Conservation (phyloP, 164 flowering plant genomes). For the Vitis cinerea region DNA sequence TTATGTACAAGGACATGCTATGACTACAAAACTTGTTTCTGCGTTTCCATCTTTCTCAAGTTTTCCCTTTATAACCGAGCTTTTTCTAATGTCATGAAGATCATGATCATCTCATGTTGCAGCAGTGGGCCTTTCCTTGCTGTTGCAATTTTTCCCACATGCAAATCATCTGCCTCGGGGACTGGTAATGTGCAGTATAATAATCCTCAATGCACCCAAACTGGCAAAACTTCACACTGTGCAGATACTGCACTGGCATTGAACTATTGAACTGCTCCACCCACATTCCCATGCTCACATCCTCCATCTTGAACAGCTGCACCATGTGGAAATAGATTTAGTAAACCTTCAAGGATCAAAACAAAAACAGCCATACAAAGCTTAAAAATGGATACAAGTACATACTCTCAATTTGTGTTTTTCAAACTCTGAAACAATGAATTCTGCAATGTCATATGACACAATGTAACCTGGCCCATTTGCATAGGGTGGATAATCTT, state of each 20-base stretch:
- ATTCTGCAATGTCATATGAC: conserved; percentile 78
- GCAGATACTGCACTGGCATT: conserved; percentile 53
- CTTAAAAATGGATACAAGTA: background rate
- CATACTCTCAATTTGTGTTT: conserved; percentile 37
- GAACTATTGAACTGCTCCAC: conserved; percentile 69
- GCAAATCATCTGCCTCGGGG: conserved; percentile 83
- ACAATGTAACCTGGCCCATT: conserved; percentile 94
- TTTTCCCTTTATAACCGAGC: background rate
- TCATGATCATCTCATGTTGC: conserved; percentile 65
- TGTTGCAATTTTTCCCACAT: conserved; percentile 65
- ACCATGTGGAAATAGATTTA: background rate
- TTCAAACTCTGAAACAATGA: conserved; percentile 72
- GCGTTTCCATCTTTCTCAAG: background rate
- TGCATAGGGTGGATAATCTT: conserved; percentile 92
- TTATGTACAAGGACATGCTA: conserved; percentile 21
- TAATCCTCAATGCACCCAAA: conserved; percentile 79
- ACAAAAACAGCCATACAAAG: too few relatives aligned
- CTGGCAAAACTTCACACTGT: conserved; percentile 67
- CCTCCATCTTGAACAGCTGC: conserved; percentile 89
- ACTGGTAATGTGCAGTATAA: conserved; percentile 78
- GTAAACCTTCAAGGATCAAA: background rate
- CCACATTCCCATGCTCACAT: conserved; percentile 94
- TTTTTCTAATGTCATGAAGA: background rate
- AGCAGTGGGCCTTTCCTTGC: conserved; percentile 53
- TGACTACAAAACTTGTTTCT: conserved; percentile 25